A percentile compares a stretch with the other conserved stretches of the same genome.
These are phyloP conservation scores for Acanthamoeba castellanii DNA, from an alignment of 208 protist species.

Conservation along the genomic window DNA sequence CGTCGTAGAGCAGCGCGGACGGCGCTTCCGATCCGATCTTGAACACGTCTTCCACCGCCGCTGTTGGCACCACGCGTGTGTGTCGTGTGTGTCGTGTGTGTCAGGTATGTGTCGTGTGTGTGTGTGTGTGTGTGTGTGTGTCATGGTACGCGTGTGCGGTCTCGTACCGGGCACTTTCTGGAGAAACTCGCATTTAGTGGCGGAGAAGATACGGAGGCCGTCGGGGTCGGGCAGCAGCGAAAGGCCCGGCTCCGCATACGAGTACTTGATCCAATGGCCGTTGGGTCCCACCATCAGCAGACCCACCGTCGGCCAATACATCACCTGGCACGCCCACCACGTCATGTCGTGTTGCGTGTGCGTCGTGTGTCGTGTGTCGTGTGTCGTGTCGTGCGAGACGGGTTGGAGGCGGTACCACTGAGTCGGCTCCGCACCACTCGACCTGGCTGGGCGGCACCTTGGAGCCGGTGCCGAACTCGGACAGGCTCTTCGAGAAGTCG, in stretches of 20 bases:
- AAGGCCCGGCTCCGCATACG: constrained; percentile 80
- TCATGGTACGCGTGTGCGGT: too few relatives aligned
- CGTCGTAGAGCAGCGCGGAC: constrained; percentile 84
- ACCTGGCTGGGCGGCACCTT: constrained; percentile 75
- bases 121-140: too few relatives aligned
- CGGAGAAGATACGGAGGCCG: constrained; percentile 86
- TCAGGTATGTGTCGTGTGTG: too few relatives aligned
- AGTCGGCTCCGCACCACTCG: constrained; percentile 86
- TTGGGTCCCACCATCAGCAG: constrained; percentile 84
- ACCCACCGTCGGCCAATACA: constrained; percentile 32
- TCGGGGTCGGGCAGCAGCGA: constrained; percentile 85
- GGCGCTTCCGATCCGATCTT: constrained; percentile 83
- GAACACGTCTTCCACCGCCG: constrained; percentile 78
- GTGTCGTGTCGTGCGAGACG: not conserved
- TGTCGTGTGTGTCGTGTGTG: too few relatives aligned
- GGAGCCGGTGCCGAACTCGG: constrained; percentile 75
- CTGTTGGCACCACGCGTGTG: not conserved
- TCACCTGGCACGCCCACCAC: not conserved
- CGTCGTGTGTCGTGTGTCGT: not conserved
- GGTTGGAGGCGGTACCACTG: constrained; percentile 82
- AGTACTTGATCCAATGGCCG: constrained; percentile 81
- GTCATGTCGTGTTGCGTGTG: too few relatives aligned
- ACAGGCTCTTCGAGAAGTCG: constrained; percentile 75
- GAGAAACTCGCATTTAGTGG: constrained; percentile 80
- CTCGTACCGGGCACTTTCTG: constrained; percentile 76